These are phyloP conservation scores for Cucurbita argyrosperma DNA, from an alignment of 306 rosid genomes.

Conservation along the genomic window DNA sequence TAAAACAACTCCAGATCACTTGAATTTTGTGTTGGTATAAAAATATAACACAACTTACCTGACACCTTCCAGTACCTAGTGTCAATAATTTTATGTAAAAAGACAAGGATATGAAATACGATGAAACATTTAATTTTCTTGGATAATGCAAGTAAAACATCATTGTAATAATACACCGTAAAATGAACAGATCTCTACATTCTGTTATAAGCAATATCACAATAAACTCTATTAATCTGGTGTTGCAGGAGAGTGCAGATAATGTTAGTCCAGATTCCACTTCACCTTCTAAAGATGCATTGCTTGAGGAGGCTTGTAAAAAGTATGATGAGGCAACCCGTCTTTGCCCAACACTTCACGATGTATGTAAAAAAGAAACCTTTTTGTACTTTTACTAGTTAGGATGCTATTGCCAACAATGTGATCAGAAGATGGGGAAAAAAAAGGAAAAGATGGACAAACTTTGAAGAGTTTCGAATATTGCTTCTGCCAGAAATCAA, in stretches of 20 bases:
- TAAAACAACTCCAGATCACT: not conserved
- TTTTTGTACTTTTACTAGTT: conserved; percentile 1
- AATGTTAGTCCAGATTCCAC: conserved; percentile 84
- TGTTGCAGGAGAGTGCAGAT: conserved; percentile 94
- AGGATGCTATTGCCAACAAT: not conserved
- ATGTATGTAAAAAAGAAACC: conserved; percentile 38
- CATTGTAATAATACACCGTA: not conserved
- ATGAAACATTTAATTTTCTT: not conserved
- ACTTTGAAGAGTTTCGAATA: not conserved
- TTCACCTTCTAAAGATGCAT: conserved; percentile 91
- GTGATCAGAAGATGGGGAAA: not conserved
- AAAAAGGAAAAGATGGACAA: not conserved
- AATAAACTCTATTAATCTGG: conserved; percentile 8
- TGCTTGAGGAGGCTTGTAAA: conserved; percentile 98
- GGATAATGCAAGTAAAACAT: not conserved
- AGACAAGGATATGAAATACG: not conserved
- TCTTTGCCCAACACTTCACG: conserved; percentile 93
- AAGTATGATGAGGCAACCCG: conserved; percentile 92
- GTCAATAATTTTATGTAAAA: not conserved
- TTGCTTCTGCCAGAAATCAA: not conserved
- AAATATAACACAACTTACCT: not conserved
- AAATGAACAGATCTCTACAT: not conserved
- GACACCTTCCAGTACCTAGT: not conserved
- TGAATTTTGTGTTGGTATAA: not conserved
- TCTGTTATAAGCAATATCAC: not conserved